Evolutionary conservation across 1,284 basidiomycete genomes (phyloP).

Genomic region (Tremellales sp.): DNA sequence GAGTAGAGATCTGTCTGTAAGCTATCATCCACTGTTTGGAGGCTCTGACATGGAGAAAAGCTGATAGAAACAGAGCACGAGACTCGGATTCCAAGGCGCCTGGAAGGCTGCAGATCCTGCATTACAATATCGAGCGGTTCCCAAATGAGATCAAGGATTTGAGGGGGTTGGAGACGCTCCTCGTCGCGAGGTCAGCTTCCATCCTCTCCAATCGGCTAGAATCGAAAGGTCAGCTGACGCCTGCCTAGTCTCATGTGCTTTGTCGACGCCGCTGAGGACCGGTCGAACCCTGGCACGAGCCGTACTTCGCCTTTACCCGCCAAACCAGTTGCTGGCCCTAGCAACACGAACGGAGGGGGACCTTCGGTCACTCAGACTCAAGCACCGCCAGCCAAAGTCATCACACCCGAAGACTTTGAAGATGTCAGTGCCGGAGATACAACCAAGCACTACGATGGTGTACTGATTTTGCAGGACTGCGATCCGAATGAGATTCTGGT

Average conservation of each 20-base stretch:
- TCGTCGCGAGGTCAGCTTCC: slow-evolving; percentile 30
- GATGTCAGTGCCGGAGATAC: too few relatives aligned
- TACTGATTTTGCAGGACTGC: slow-evolving; percentile 20
- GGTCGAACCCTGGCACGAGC: background rate
- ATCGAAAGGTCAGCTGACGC: background rate
- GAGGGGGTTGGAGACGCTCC: slow-evolving; percentile 41
- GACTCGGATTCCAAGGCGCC: slow-evolving; percentile 31
- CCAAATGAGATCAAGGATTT: slow-evolving; percentile 41
- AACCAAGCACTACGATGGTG: too few relatives aligned
- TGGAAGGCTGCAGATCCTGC: slow-evolving; percentile 38
- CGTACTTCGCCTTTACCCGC: slow-evolving; percentile 5
- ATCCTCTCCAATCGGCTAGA: background rate
- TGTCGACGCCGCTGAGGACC: slow-evolving; percentile 26
- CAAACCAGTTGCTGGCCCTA: too few relatives aligned
- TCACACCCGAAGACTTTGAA: slow-evolving; percentile 34
- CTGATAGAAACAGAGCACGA: slow-evolving; percentile 19
- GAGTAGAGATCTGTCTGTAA: slow-evolving; percentile 44
- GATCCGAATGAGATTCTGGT: slow-evolving; percentile 46
- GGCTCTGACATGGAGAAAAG: background rate
- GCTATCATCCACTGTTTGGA: background rate
- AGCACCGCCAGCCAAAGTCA: slow-evolving; percentile 12
- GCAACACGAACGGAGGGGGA: too few relatives aligned
- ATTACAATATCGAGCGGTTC: slow-evolving; percentile 49
- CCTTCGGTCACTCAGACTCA: background rate
- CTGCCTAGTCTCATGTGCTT: slow-evolving; percentile 25